Evolutionary conservation across 257 asterid genomes (phyloP), one percentile per base, ranked within the genome.

Genomic region (Eustoma russellianum): DNA sequence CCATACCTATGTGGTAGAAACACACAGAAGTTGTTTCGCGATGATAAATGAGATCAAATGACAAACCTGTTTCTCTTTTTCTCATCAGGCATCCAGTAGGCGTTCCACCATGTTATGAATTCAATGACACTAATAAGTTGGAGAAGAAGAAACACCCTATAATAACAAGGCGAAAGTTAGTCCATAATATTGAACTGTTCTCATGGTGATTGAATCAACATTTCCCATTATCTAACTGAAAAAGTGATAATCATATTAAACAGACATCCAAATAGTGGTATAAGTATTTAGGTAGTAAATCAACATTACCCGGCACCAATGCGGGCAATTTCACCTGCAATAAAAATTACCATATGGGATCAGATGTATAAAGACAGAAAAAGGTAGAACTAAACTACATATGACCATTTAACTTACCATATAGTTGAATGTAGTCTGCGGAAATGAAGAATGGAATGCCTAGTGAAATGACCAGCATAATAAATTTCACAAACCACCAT

Each of bases 221-320:
- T 24, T 24, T 24, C 30, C 1, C 0, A 24, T 24, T 24, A 2
- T 24, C 2, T 4, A 24, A 24, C 3, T 24, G 30, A 1, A 24
- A 24, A 24, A 24, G 2, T 24, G 2, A 24, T 24, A 24, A 24
- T 24, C 30, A 24, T 0, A 24, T 3, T 19, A 19, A 19, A 19
- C 28, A 19, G 2, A 19, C 28, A 19, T 19, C 28, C 1, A 19
- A 19, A 19, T 1, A 19, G 28, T 19, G 3, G 30, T 24, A 0
- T 24, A 24, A 24, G 30, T 24, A 2, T 24, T 40, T 34, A 46
- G 30, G 33, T 7, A 38, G 56, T 40, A 24, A 33, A 52, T 40
- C 46, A 69, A 57, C 60, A 64, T 80, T 86, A 86, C 98, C 98
- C 98, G 75, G 94, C 98, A 6, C 98, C 98, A 57, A 90, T 86